phyloP scores from a whole-genome alignment of 2,329 filamentous ascomycete species.

The Xylaria sp. region DNA sequence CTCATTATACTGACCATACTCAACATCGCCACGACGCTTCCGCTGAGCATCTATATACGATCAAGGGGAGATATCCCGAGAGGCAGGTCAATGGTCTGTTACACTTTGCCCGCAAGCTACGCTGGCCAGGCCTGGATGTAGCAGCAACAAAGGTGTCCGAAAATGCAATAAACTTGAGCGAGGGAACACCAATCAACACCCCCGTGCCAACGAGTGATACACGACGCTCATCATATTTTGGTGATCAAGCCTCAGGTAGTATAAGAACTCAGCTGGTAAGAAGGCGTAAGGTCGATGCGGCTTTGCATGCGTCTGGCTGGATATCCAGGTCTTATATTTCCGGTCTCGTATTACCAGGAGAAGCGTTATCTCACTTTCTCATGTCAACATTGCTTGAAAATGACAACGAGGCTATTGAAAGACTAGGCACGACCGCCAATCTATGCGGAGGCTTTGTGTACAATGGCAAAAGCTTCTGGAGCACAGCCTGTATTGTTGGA shows the following conservation, averaged over 20 bases:
- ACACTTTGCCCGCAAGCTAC: slow-evolving; percentile 71
- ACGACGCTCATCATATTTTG: slow-evolving; percentile 61
- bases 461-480: slow-evolving; percentile 74
- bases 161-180: slow-evolving; percentile 58
- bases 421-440: slow-evolving; percentile 69
- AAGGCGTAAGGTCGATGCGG: slow-evolving; percentile 66
- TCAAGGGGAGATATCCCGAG: slow-evolving; percentile 65
- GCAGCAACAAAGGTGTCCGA: slow-evolving; percentile 62
- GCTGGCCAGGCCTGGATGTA: slow-evolving; percentile 70
- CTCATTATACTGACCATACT: slow-evolving; percentile 53
- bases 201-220: slow-evolving; percentile 54
- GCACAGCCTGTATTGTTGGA: slow-evolving; percentile 72
- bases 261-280: slow-evolving; percentile 54
- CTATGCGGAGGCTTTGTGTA: slow-evolving; percentile 74
- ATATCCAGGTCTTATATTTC: slow-evolving; percentile 75
- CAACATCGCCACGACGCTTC: slow-evolving; percentile 52
- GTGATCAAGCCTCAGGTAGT: slow-evolving; percentile 44
- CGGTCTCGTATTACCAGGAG: slow-evolving; percentile 72
- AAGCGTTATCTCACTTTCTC: slow-evolving; percentile 70
- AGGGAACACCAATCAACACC: slow-evolving; percentile 56
- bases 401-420: slow-evolving; percentile 68
- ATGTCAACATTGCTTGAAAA: slow-evolving; percentile 75
- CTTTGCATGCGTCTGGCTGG: slow-evolving; percentile 71
- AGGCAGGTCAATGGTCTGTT: slow-evolving; percentile 71
- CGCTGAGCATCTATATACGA: slow-evolving; percentile 57